Base-by-base conservation (phyloP, 148 eudicot genomes). In the Vaccinium macrocarpon region DNA sequence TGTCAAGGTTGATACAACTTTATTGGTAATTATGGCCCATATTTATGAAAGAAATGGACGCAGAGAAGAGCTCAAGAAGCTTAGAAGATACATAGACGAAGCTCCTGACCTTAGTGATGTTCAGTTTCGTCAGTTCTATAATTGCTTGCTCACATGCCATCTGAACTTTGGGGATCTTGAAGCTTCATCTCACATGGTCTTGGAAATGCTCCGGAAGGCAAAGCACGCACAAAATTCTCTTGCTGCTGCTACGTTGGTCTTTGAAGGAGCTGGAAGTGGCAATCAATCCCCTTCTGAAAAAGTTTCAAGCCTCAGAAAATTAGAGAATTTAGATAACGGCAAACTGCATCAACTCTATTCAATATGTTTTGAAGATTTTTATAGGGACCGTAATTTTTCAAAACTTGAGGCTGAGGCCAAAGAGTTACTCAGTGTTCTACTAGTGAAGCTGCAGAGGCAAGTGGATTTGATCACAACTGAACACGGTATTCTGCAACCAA, bases 131-230 rank as follows among this genome's bases (percentile, higher is more conserved):
- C 95, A 92, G 89, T 96, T 91, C 84, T 86, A 91, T 87, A 92
- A 92, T 82, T 96, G 99, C 84, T 79, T 96, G 87, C 95, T 96
- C 84, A 86, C 88, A n/a, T 92, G 97, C 86, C 92, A 93, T 84
- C 89, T 96, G 88, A 95, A 95, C 80, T 90, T 94, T 80, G 97
- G 98, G 57, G 96, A 96, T 87, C 84, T 96, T 73, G 95, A 92
- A 83, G 90, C 92, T 66, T 97, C 92, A 53, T 92, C 96, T 27
- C 86, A 81, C 59, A 96, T 96, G 99, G 93, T 96, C 84, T 82
- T 96, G 57, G 95, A 95, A 80, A 96, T 96, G 99, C 92, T 95
- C 71, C 90, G 89, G 76, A 96, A 95, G 90, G 98, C 95, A 84
- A 95, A 86, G 89, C 90, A 93, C 87, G 98, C 99, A 42, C 90